Percentiles rank a stretch among this genome's conserved stretches.
Conservation (phyloP, 1,284 basidiomycete genomes). For the Fomitiporia mediterranea region DNA sequence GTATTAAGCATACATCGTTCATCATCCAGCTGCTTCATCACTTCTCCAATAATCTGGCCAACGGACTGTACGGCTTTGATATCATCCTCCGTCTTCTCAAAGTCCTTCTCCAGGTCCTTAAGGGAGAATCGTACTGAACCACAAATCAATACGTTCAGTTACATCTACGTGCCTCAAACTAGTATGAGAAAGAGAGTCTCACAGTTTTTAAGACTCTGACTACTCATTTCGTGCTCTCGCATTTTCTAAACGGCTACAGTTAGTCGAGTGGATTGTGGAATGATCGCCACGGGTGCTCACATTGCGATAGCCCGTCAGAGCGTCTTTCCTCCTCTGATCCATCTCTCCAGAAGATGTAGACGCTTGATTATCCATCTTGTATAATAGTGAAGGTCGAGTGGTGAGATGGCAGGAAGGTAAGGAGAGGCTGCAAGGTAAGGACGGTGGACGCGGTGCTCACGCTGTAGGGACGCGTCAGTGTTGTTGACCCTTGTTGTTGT, state of each 20-base stretch:
- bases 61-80: constrained; percentile 99
- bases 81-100: constrained; percentile 96
- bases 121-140: constrained; percentile 72
- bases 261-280: not conserved
- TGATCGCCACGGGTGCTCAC: constrained; percentile 32
- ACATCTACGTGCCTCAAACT: not conserved
- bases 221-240: constrained; percentile 78
- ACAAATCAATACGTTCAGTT: not conserved
- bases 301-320: constrained; percentile 64
- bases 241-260: constrained; percentile 67
- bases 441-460: not conserved
- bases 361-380: constrained; percentile 16
- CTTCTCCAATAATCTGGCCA: constrained; percentile 98
- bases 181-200: too few species aligned
- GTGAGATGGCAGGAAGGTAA: not conserved
- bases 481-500: not conserved
- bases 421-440: too few species aligned
- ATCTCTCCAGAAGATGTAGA: constrained; percentile 28
- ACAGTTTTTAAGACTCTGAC: constrained; percentile 85
- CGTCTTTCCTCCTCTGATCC: constrained; percentile 59
- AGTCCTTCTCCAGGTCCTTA: constrained; percentile 85
- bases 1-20: constrained; percentile 75
- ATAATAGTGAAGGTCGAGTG: not conserved
- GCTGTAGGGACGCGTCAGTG: constrained; percentile 10
- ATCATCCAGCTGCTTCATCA: constrained; percentile 97